A percentile compares a stretch with the other conserved stretches of the same genome.
phyloP scores from a whole-genome alignment of 805 yeast species.

The Zygotorulaspora florentina region DNA sequence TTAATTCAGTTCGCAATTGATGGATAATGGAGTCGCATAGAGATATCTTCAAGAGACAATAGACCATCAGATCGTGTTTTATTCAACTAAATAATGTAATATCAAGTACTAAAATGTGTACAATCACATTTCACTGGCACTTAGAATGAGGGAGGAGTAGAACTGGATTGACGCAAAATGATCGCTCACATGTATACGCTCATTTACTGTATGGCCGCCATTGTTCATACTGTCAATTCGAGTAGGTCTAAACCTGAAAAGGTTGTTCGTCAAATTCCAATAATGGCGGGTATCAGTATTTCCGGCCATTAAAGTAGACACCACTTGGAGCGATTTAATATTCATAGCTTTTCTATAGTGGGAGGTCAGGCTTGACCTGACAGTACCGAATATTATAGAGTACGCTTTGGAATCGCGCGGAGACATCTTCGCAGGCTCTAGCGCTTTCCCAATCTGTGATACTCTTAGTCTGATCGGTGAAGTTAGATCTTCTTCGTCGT shows the following conservation, averaged over 20 bases:
- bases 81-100: neutral
- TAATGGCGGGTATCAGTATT: conserved; percentile 61
- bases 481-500: neutral
- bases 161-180: conserved; percentile 8
- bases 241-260: conserved; percentile 41
- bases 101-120: neutral
- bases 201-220: conserved; percentile 10
- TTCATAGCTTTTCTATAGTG: neutral
- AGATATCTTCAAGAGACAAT: no score
- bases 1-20: no score
- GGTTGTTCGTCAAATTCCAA: conserved; percentile 52
- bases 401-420: conserved; percentile 4
- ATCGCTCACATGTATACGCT: conserved; percentile 8
- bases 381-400: conserved; percentile 4
- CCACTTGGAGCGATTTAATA: conserved; percentile 25
- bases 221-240: conserved; percentile 7
- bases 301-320: conserved; percentile 56
- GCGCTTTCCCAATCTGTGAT: conserved; percentile 6
- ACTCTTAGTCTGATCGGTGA: conserved; percentile 1
- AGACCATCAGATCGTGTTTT: neutral
- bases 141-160: conserved; percentile 8
- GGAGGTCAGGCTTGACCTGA: conserved; percentile 1
- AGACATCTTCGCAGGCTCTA: conserved; percentile 4
- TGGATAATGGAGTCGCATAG: no score
- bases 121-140: conserved; percentile 7